Evolutionary conservation across 148 eudicot species (phyloP), one percentile per base, ranked within the genome.

Genomic region (Bassia scoparia): DNA sequence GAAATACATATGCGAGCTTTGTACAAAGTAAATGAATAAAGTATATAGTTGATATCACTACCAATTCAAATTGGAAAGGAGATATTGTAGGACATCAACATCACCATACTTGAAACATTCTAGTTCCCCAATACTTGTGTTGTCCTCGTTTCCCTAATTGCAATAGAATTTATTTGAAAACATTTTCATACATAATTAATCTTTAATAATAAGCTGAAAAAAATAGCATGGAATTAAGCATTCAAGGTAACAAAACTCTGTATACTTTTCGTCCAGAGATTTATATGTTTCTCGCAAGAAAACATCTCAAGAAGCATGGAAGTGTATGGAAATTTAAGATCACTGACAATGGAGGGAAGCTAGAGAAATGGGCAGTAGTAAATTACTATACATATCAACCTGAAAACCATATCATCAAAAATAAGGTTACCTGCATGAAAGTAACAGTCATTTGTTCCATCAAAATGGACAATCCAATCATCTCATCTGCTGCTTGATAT

Each of bases 41-140:
- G 38, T 35, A 13, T 59, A 75, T 20, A 72, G 71, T 80, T 62
- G 60, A 72, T 48, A 35, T 66, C 65, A 54, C 75, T 87, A 95
- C 98, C 98, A 95, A 84, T 87, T 91, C 73, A 95, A 84, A 79
- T 95, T 95, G 49, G 98, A 95, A 78, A 95, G 86, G 66, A 95
- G 91, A 86, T 83, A 95, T 70, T 95, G 98, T 74, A 95, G 86
- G 86, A 95, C 98, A 72, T 88, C 97, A 43, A 85, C 80, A 69
- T 95, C 98, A 35, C 85, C 98, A 81, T 95, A 95, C 76, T 91
- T 95, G 88, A 95, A n/a, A 91, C 96, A 91, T 95, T 84, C 98
- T 88, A 66, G 98, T 95, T 69, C 98, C 98, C 98, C 98, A 95
- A 78, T 79, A 95, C 77, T 91, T 95, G 82, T 95, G 98, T 67